Conservation (phyloP, 2,329 filamentous ascomycete species). For the Zasmidium cellare region DNA sequence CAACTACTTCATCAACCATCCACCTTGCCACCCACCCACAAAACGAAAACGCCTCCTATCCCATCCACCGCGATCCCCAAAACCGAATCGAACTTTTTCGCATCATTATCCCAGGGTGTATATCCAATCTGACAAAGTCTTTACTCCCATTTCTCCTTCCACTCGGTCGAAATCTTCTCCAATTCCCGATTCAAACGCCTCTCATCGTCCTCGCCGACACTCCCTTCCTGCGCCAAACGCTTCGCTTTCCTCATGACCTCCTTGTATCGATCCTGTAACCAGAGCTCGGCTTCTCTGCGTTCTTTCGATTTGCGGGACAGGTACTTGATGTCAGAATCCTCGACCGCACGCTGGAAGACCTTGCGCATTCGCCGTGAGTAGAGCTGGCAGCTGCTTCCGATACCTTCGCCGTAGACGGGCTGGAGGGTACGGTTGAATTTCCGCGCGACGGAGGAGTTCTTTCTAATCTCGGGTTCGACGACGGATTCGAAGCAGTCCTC, state of each 20-base stretch:
- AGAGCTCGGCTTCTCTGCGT: constrained; percentile 57
- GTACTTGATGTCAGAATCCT: constrained; percentile 65
- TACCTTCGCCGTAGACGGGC: constrained; percentile 53
- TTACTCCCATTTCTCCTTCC: constrained; percentile 52
- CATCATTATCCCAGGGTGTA: not conserved
- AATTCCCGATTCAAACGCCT: constrained; percentile 56
- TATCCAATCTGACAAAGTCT: not conserved
- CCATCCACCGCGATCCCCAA: not conserved
- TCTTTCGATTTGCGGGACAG: constrained; percentile 63
- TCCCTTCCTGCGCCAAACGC: constrained; percentile 41
- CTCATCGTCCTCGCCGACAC: constrained; percentile 54
- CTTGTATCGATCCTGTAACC: constrained; percentile 57
- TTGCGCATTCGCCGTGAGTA: constrained; percentile 78
- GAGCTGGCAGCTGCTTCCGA: constrained; percentile 66
- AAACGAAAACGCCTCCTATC: not conserved
- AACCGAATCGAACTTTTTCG: not conserved
- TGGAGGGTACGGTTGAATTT: constrained; percentile 65
- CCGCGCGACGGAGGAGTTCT: constrained; percentile 57
- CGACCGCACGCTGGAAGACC: constrained; percentile 67
- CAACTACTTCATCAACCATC: not conserved
- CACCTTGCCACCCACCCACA: not conserved
- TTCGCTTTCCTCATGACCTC: constrained; percentile 33
- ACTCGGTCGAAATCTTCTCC: constrained; percentile 51
- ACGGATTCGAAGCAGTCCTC: constrained; percentile 81
- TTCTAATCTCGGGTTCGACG: constrained; percentile 66